phyloP scores from a whole-genome alignment of 108 stramenopile genomes.

The Conticribra guillardii region DNA sequence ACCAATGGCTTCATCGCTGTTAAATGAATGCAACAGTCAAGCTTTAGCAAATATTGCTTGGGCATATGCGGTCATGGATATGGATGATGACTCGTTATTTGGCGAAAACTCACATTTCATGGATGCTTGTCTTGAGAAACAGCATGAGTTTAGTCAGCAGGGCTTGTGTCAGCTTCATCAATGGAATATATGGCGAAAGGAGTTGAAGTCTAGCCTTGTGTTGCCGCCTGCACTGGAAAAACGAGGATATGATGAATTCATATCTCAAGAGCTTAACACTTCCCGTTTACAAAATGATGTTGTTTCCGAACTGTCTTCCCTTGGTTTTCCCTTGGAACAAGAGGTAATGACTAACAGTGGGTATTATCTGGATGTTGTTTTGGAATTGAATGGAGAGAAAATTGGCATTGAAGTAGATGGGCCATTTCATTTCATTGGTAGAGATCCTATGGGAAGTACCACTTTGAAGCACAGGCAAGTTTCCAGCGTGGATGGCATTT shows the following conservation, averaged over 20 bases:
- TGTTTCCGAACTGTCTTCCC: slow-evolving; percentile 26
- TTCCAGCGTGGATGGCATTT: slow-evolving; percentile 27
- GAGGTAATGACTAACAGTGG: slow-evolving; percentile 29
- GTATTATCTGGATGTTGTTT: slow-evolving; percentile 33
- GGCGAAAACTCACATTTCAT: slow-evolving; percentile 24
- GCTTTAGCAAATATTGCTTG: slow-evolving; percentile 52
- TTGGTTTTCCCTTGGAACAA: slow-evolving; percentile 28
- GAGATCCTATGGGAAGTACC: slow-evolving; percentile 23
- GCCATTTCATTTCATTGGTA: slow-evolving; percentile 43
- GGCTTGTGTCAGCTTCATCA: slow-evolving; percentile 53
- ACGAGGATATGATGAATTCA: slow-evolving; percentile 31
- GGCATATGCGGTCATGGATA: slow-evolving; percentile 45
- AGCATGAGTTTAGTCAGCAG: slow-evolving; percentile 24
- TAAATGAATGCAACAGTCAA: slow-evolving; percentile 39
- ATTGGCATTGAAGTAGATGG: slow-evolving; percentile 58
- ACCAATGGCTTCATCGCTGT: slow-evolving; percentile 9
- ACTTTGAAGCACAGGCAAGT: slow-evolving; percentile 45
- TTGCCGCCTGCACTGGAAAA: slow-evolving; percentile 13
- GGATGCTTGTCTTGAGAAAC: slow-evolving; percentile 18
- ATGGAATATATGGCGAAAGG: slow-evolving; percentile 33
- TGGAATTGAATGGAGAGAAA: slow-evolving; percentile 22
- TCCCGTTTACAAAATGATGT: slow-evolving; percentile 35
- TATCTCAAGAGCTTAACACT: background rate
- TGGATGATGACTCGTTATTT: slow-evolving; percentile 30
- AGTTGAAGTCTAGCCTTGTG: slow-evolving; percentile 1